These are phyloP conservation scores for Ascoidea asiatica DNA, from an alignment of 805 yeast species.

Conservation along the genomic window DNA sequence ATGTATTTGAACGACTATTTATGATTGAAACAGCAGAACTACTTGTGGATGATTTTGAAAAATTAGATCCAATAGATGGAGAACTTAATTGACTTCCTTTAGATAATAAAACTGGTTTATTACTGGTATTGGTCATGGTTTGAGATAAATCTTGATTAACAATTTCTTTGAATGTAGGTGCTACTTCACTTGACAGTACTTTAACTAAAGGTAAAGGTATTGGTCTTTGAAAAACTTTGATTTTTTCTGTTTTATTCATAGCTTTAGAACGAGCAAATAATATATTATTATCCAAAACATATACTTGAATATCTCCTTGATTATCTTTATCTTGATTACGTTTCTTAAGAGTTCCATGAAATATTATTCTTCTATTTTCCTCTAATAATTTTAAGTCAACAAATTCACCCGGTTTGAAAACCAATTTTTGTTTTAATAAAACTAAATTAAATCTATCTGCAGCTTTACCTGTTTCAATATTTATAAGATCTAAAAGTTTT, in stretches of 20 bases:
- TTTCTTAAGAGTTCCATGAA: slow-evolving; percentile 65
- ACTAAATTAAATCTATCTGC: slow-evolving; percentile 85
- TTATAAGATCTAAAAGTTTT: slow-evolving; percentile 58
- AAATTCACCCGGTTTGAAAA: slow-evolving; percentile 70
- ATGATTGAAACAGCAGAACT: slow-evolving; percentile 2
- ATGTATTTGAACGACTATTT: slow-evolving; percentile 5
- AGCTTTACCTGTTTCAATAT: slow-evolving; percentile 84
- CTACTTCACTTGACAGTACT: slow-evolving; percentile 66
- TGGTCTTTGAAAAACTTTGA: slow-evolving; percentile 82
- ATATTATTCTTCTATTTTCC: slow-evolving; percentile 66
- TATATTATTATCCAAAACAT: slow-evolving; percentile 78
- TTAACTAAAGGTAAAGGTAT: slow-evolving; percentile 68
- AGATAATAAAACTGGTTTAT: not conserved
- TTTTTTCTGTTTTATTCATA: slow-evolving; percentile 81
- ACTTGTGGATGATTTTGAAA: slow-evolving; percentile 2
- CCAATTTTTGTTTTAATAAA: slow-evolving; percentile 72
- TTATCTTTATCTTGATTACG: slow-evolving; percentile 61
- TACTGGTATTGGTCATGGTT: not conserved
- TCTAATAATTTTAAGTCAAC: slow-evolving; percentile 77
- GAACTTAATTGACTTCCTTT: not conserved
- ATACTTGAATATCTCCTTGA: slow-evolving; percentile 73
- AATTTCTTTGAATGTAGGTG: slow-evolving; percentile 40
- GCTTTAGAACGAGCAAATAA: slow-evolving; percentile 76
- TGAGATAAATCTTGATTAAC: slow-evolving; percentile 17
- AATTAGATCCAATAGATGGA: slow-evolving; percentile 7